phyloP scores from a whole-genome alignment of 2,329 filamentous ascomycete genomes.

The Myriosclerotinia curreyana region DNA sequence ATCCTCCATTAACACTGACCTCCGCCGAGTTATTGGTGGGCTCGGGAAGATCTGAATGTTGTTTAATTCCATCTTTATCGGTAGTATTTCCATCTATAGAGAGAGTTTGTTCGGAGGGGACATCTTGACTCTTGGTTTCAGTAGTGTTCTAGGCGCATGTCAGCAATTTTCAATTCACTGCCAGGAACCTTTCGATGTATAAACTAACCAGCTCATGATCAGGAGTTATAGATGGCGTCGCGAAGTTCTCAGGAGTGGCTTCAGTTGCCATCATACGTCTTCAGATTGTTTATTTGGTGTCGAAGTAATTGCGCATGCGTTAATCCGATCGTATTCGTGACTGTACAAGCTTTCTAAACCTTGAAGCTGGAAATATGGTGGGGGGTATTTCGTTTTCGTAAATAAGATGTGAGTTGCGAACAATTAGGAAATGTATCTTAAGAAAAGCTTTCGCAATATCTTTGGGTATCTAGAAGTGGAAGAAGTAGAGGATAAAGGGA shows the following conservation, averaged over 20 bases:
- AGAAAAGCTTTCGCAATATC: constrained; percentile 5
- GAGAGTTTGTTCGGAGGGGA: constrained; percentile 39
- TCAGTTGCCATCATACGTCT: constrained; percentile 65
- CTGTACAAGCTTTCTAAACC: constrained; percentile 25
- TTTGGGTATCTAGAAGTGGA: not conserved
- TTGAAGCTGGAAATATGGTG: not conserved
- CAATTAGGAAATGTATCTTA: not conserved
- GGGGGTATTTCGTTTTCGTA: constrained; percentile 14
- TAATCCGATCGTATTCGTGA: constrained; percentile 13
- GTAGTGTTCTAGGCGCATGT: constrained; percentile 37
- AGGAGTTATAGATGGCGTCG: constrained; percentile 36
- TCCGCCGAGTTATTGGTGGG: constrained; percentile 60
- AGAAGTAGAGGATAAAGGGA: not conserved
- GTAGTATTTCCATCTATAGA: constrained; percentile 48
- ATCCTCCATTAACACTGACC: constrained; percentile 69
- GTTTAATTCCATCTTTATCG: constrained; percentile 51
- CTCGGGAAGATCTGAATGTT: constrained; percentile 56
- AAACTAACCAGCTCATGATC: constrained; percentile 39
- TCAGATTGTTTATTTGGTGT: constrained; percentile 39
- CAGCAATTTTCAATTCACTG: constrained; percentile 23
- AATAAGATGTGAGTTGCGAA: constrained; percentile 10
- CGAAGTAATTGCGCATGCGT: constrained; percentile 38
- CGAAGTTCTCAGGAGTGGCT: constrained; percentile 51
- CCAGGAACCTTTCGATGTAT: not conserved
- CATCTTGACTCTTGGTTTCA: constrained; percentile 53